Percentiles rank a stretch among this genome's conserved stretches.
phyloP scores from a whole-genome alignment of 2,329 filamentous ascomycete genomes.

The Pseudocercospora crystallina region DNA sequence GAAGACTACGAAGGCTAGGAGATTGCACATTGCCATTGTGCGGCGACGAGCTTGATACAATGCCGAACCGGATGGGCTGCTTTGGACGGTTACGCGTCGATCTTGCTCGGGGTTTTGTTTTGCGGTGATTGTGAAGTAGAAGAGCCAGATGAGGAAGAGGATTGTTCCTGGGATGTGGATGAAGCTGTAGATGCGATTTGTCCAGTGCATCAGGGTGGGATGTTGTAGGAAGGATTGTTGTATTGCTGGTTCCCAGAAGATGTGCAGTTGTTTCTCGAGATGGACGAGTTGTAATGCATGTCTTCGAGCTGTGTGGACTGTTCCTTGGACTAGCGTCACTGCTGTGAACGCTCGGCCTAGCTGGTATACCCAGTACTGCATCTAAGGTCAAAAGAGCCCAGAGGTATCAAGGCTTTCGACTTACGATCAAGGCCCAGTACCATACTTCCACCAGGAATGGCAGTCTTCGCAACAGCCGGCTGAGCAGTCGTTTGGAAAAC shows the following conservation, averaged over 20 bases:
- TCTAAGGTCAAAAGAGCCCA: too few relatives aligned
- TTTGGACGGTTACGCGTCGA: slow-evolving; percentile 32
- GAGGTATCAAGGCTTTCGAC: too few relatives aligned
- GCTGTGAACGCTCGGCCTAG: slow-evolving; percentile 71
- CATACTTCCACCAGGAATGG: slow-evolving; percentile 73
- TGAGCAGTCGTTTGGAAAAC: slow-evolving; percentile 61
- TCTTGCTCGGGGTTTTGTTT: slow-evolving; percentile 43
- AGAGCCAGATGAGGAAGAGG: slow-evolving; percentile 65
- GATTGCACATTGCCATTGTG: slow-evolving; percentile 59
- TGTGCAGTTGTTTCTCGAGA: slow-evolving; percentile 62
- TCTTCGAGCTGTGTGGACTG: slow-evolving; percentile 65
- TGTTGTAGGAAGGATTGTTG: slow-evolving; percentile 59
- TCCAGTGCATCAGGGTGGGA: slow-evolving; percentile 63
- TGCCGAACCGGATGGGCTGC: slow-evolving; percentile 49
- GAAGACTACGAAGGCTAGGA: slow-evolving; percentile 60
- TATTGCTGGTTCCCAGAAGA: slow-evolving; percentile 65
- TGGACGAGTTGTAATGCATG: slow-evolving; percentile 69
- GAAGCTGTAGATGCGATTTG: slow-evolving; percentile 72
- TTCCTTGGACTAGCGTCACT: slow-evolving; percentile 65
- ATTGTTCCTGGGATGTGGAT: slow-evolving; percentile 78
- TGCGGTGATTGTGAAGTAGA: slow-evolving; percentile 67
- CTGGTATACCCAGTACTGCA: slow-evolving; percentile 60
- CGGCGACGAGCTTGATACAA: slow-evolving; percentile 57
- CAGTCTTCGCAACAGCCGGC: slow-evolving; percentile 63
- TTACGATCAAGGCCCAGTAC: slow-evolving; percentile 68